Evolutionary conservation across 2,329 filamentous ascomycete species (phyloP).

Genomic region (Fusarium succisae): DNA sequence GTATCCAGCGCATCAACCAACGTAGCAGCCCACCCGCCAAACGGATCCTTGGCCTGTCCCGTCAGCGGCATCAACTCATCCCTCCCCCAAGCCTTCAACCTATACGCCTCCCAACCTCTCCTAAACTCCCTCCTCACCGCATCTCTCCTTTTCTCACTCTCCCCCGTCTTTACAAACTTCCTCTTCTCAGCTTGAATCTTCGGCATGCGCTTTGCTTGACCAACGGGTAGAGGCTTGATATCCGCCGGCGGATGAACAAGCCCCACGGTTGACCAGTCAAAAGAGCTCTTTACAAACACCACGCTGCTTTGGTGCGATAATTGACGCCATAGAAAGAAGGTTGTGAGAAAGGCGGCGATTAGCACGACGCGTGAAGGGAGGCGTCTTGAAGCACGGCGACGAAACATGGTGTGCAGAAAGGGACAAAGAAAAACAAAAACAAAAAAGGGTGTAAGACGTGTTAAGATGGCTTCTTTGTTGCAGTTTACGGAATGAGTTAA

Average conservation of each 20-base stretch:
- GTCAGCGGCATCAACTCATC: slow-evolving; percentile 63
- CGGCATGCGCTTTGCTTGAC: slow-evolving; percentile 41
- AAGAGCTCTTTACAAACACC: slow-evolving; percentile 38
- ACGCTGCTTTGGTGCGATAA: slow-evolving; percentile 11
- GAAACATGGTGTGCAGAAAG: background rate
- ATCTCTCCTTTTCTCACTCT: slow-evolving; percentile 45
- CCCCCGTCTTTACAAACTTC: slow-evolving; percentile 30
- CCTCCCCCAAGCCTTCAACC: slow-evolving; percentile 58
- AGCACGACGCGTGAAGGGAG: background rate
- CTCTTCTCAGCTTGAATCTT: slow-evolving; percentile 43
- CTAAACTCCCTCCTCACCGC: slow-evolving; percentile 55
- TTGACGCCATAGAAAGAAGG: background rate
- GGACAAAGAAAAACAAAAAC: background rate
- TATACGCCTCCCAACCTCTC: slow-evolving; percentile 61
- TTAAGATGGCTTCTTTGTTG: background rate
- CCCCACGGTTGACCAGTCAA: slow-evolving; percentile 45
- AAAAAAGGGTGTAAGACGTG: background rate
- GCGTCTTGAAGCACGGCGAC: background rate
- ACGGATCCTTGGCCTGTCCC: slow-evolving; percentile 56
- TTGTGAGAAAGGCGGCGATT: background rate
- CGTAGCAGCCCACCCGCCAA: slow-evolving; percentile 67
- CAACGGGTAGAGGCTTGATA: slow-evolving; percentile 45
- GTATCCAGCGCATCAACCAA: slow-evolving; percentile 70
- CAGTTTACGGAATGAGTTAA: background rate
- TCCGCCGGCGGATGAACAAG: slow-evolving; percentile 45